phyloP scores from a whole-genome alignment of 768 basidiomycete species.

The Xerocomellus dryophilus region DNA sequence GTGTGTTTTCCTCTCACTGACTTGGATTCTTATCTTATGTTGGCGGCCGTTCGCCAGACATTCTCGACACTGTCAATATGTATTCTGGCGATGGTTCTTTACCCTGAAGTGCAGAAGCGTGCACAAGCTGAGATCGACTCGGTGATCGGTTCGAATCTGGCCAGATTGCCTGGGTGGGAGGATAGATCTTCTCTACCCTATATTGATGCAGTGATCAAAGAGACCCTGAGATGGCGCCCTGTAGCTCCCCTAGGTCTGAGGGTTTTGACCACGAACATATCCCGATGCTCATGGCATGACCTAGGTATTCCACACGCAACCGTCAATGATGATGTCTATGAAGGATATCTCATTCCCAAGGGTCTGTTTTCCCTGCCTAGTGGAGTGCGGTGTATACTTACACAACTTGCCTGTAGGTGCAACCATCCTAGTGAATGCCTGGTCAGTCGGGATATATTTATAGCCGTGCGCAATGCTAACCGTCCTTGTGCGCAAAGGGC shows the following conservation, averaged over 20 bases:
- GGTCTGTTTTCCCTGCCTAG: not conserved
- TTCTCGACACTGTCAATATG: constrained; percentile 5
- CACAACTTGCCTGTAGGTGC: not conserved
- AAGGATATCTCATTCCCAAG: constrained; percentile 48
- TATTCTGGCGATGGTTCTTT: constrained; percentile 15
- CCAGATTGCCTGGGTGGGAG: constrained; percentile 15
- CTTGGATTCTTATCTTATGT: not conserved
- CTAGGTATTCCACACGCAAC: constrained; percentile 26
- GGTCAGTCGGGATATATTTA: not conserved
- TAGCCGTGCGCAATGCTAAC: not conserved
- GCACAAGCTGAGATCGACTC: constrained; percentile 16
- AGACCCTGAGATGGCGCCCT: constrained; percentile 14
- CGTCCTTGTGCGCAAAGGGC: constrained; percentile 15
- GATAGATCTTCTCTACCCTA: constrained; percentile 13
- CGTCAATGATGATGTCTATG: constrained; percentile 39
- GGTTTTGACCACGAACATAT: too few species aligned
- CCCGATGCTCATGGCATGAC: not conserved
- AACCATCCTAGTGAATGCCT: constrained; percentile 1
- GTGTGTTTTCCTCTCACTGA: not conserved
- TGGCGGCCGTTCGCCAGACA: not conserved
- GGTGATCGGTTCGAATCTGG: constrained; percentile 1
- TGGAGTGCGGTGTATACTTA: not conserved
- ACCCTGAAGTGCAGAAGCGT: constrained; percentile 13
- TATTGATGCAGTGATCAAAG: constrained; percentile 9
- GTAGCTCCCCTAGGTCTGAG: constrained; percentile 8